Base-by-base conservation (phyloP, 164 flowering plant species). In the Nymphaea thermarum region DNA sequence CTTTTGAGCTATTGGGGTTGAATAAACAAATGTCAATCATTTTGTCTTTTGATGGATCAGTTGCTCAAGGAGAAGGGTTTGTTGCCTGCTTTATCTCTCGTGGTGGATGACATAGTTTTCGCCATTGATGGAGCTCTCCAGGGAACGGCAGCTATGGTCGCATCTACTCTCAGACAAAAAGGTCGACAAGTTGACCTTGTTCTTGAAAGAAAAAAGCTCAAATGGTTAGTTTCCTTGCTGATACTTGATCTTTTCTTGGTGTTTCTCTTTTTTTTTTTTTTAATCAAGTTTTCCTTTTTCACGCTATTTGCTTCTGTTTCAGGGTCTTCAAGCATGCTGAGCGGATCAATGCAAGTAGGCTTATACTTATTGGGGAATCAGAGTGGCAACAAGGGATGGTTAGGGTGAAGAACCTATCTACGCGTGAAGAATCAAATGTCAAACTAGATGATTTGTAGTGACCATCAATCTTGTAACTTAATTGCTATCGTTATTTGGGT, bases 371-470 rank as follows among this genome's bases (percentile, higher is more conserved):
- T 18, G 97, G 98, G 41, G 84, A 72, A 43, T 71, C 83, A 0
- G 97, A 93, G 78, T 91, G 97, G 98, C 73, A 88, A 77, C 82
- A 76, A 70, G 93, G 96, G 65, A 83, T 83, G 93, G 95, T 93
- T 65, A 69, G 81, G 25, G 97, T 89, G 8, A 93, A 93, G 79
- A 78, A 70, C 66, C 94, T 93, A 72, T 77, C 87, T 17, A 76
- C 94, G 3, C 85, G 90, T 15, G 90, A 89, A 68, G 93, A 91
- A 66, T 79, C 66, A 43, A 86, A 93, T 69, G 62, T 87, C 51
- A 83, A 86, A 73, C 69, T 89, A 4, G 83, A 85, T 68, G 87
- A 93, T 60, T 77, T 93, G 6, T 80, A 85, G 67, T 88, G 71
- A 78, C 59, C 8, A 45, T 6, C 41, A 4, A 62, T 62, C 14